These are phyloP conservation scores for Leishmania tropica DNA, from an alignment of 208 protist genomes.

Conservation along the genomic window DNA sequence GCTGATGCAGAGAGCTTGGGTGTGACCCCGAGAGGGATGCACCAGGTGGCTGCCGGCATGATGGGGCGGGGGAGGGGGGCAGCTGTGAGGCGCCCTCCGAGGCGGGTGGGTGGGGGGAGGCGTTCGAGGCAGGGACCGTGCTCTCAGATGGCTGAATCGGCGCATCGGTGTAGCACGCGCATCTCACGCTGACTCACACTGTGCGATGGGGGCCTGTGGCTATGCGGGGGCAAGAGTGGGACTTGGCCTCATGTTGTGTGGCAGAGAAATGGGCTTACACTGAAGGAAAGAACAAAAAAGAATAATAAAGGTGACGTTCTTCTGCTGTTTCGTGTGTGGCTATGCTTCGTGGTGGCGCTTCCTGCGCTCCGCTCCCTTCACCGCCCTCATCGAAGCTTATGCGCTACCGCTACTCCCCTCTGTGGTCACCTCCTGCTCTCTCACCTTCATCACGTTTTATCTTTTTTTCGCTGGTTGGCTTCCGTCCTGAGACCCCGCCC, in stretches of 20 bases:
- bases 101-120: not conserved
- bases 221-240: too few species aligned
- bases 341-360: not conserved
- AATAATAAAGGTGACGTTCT: not conserved
- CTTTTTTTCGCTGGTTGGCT: not conserved
- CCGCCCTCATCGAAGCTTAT: not conserved
- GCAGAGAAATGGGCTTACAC: too few species aligned
- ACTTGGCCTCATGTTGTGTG: too few species aligned
- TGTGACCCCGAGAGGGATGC: not conserved
- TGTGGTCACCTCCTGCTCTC: not conserved
- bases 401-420: not conserved
- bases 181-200: not conserved
- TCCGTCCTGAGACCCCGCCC: not conserved
- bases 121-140: not conserved
- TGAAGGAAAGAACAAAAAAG: too few species aligned
- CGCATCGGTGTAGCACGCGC: not conserved
- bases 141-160: not conserved
- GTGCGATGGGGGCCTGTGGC: not conserved
- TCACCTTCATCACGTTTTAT: not conserved
- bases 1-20: too few species aligned
- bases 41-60: not conserved
- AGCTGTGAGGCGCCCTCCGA: not conserved
- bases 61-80: not conserved
- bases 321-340: not conserved
- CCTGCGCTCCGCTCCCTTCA: not conserved